phyloP scores from a whole-genome alignment of 2,329 filamentous ascomycete species.

The Claviceps africana region DNA sequence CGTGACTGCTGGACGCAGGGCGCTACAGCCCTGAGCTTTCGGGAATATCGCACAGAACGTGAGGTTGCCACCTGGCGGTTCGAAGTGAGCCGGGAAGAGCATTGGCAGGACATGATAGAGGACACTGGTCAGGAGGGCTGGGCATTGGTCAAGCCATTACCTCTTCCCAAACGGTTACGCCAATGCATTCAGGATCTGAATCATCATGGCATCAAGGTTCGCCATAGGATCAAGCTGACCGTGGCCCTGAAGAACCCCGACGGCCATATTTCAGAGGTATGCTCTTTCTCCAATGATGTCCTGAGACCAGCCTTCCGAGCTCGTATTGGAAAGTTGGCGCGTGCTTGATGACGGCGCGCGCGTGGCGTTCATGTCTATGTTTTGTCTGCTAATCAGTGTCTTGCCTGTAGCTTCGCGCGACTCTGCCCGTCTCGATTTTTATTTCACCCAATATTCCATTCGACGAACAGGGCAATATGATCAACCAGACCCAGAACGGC shows the following conservation, averaged over 20 bases:
- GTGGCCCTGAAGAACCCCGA: constrained; percentile 90
- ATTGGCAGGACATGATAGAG: constrained; percentile 56
- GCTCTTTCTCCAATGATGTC: too few relatives aligned
- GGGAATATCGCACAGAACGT: constrained; percentile 48
- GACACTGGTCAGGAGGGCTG: constrained; percentile 55
- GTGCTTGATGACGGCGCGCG: too few relatives aligned
- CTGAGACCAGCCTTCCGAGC: too few relatives aligned
- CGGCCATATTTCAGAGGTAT: constrained; percentile 79
- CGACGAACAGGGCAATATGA: constrained; percentile 72
- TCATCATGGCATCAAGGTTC: constrained; percentile 75
- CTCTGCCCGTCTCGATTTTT: constrained; percentile 81
- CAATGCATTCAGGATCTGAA: constrained; percentile 84
- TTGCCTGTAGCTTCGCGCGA: constrained; percentile 65
- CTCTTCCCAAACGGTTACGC: constrained; percentile 68
- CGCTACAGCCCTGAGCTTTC: constrained; percentile 30
- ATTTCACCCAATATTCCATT: constrained; percentile 89
- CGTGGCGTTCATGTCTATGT: too few relatives aligned
- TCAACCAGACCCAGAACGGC: constrained; percentile 42
- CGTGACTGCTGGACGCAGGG: constrained; percentile 50
- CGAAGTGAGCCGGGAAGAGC: constrained; percentile 39
- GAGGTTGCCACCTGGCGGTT: constrained; percentile 48
- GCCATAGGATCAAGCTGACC: constrained; percentile 84
- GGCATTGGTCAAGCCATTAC: constrained; percentile 44
- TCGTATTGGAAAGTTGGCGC: too few relatives aligned
- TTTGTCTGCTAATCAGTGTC: neutral